Base-by-base conservation (phyloP, 2,329 filamentous ascomycete species). In the Colletotrichum orchidophilum region DNA sequence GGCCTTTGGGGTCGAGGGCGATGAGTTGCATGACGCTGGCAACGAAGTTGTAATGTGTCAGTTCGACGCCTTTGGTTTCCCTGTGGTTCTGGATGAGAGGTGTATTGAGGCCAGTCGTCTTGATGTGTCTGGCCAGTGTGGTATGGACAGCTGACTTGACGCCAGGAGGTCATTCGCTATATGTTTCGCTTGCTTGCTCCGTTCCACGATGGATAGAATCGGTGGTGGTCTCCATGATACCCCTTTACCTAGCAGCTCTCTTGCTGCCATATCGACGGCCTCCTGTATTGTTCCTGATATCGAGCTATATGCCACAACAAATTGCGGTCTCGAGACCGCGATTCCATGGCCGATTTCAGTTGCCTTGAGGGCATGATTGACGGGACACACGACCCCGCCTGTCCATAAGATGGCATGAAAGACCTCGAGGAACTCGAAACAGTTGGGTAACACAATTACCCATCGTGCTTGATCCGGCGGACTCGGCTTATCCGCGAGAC, bases 1-100 rank as follows among this genome's bases (percentile, higher is more conserved):
- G 64, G 1, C 46, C 24, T 8, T 74, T 72, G 7, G 74, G 74
- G 65, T 83, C 82, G 39, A 82, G 80, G 0, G 77, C 73, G 11
- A 81, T 73, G n/a, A 84, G 81, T 50, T 84, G 82, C 26, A 73
- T 57, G 2, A 77, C 11, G 80, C 97, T 97, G 70, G 94, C 84
- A 12, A 97, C 88, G 71, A 97, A 91, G 79, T 98, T 98, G 74
- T 83, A 81, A 81, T 98, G 96, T 8, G 90, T 93, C 35, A 98
- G 85, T 88, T 94, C 93, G 15, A 98, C 96, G 18, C 95, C 96
- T 81, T 98, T 0, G 96, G 95, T 61, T 95, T 84, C 2, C 96
- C 96, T 0, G 96, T 98, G 0, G 96, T 98, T 8, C 96, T 96
- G 79, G 83, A 67, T 1, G 76, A 78, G 11, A 77, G 73, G 58